A percentile compares a stretch with the other conserved stretches of the same genome.
phyloP scores from a whole-genome alignment of 805 yeast genomes.

The Candida mattraensis region DNA sequence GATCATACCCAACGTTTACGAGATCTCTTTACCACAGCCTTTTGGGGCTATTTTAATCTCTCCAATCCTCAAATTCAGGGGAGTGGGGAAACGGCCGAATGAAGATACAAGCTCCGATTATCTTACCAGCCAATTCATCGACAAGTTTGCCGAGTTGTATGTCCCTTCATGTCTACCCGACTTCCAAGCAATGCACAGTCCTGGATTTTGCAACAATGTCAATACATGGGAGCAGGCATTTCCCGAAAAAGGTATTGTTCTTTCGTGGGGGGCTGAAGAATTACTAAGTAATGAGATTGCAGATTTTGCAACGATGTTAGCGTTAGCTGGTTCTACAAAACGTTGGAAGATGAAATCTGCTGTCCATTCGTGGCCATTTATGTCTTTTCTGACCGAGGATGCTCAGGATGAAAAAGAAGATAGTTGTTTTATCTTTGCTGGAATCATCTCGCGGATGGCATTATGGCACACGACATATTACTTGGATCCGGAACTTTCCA shows the following conservation, averaged over 20 bases:
- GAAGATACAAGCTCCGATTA: slow-evolving; percentile 19
- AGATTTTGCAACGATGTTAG: slow-evolving; percentile 30
- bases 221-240: slow-evolving; percentile 41
- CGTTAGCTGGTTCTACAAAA: slow-evolving; percentile 33
- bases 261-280: slow-evolving; percentile 47
- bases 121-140: slow-evolving; percentile 19
- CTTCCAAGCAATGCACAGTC: slow-evolving; percentile 31
- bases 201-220: slow-evolving; percentile 31
- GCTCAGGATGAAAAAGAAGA: slow-evolving; percentile 43
- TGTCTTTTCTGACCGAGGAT: slow-evolving; percentile 41
- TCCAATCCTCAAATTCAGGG: slow-evolving; percentile 26
- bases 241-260: slow-evolving; percentile 41
- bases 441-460: slow-evolving; percentile 43
- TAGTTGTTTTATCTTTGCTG: slow-evolving; percentile 40
- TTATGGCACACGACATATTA: slow-evolving; percentile 39
- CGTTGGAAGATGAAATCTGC: slow-evolving; percentile 35
- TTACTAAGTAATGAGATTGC: slow-evolving; percentile 38
- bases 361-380: slow-evolving; percentile 51
- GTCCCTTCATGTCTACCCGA: slow-evolving; percentile 15
- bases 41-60: slow-evolving; percentile 29
- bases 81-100: slow-evolving; percentile 10
- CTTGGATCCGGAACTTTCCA: slow-evolving; percentile 22
- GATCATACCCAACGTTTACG: background rate
- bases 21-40: slow-evolving; percentile 16
- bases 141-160: slow-evolving; percentile 14